phyloP scores from a whole-genome alignment of 2,329 filamentous ascomycete genomes.

The Xenoacremonium recifei region DNA sequence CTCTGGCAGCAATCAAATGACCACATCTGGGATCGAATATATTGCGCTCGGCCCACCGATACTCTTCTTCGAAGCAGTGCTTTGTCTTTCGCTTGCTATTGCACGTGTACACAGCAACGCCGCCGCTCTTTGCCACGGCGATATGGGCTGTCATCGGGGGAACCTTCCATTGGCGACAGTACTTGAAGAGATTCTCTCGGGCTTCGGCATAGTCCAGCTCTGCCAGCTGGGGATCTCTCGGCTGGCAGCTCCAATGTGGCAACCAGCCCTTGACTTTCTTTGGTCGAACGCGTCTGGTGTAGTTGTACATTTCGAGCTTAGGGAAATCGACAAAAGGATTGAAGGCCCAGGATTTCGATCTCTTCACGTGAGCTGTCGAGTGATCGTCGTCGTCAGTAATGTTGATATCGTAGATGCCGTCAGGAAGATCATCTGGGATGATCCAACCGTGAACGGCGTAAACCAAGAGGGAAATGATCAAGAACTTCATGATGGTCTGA shows the following conservation, averaged over 20 bases:
- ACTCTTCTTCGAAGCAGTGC: conserved; percentile 1
- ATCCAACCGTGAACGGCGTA: no score
- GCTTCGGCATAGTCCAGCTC: conserved; percentile 1
- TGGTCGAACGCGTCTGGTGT: neutral
- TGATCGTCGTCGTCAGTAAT: conserved; percentile 1
- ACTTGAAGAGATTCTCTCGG: conserved; percentile 1
- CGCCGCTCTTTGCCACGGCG: conserved; percentile 4
- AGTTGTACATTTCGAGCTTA: neutral
- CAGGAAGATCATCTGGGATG: conserved; percentile 4
- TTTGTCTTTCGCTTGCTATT: neutral
- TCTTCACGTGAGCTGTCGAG: neutral
- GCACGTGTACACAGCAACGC: conserved; percentile 5
- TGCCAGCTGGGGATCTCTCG: conserved; percentile 1
- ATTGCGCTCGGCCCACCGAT: neutral
- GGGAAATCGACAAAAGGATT: neutral
- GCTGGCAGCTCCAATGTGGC: conserved; percentile 2
- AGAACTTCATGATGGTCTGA: no score
- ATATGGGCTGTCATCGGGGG: conserved; percentile 2
- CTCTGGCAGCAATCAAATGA: neutral
- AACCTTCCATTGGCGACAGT: conserved; percentile 3
- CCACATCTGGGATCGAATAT: conserved; percentile 1
- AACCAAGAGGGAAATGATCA: no score
- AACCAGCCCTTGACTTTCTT: neutral
- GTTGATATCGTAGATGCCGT: conserved; percentile 7
- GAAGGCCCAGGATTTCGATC: neutral